These are phyloP conservation scores for Exobasidium rhododendri DNA, from an alignment of 1,284 basidiomycete species.

Conservation along the genomic window DNA sequence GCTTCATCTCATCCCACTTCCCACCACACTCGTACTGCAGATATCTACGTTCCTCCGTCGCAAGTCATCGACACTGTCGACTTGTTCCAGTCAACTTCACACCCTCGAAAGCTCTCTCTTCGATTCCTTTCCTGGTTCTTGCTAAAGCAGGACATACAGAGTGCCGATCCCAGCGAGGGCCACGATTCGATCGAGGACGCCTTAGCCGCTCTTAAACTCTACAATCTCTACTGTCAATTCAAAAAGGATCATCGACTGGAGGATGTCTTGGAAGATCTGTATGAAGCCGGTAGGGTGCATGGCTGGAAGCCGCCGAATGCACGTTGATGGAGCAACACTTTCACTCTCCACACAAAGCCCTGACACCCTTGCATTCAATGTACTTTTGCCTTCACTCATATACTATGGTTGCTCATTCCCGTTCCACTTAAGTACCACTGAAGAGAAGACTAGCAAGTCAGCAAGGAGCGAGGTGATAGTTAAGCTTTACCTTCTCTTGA, in stretches of 20 bases:
- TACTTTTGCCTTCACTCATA: no score
- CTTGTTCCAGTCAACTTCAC: conserved; percentile 76
- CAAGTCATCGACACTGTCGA: conserved; percentile 97
- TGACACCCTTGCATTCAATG: no score
- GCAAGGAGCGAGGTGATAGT: no score
- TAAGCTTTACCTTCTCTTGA: no score
- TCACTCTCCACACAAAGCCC: no score
- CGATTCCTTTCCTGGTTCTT: conserved; percentile 92
- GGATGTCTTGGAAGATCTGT: conserved; percentile 74
- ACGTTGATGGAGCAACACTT: neutral
- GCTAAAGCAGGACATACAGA: conserved; percentile 82
- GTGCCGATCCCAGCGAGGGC: conserved; percentile 44
- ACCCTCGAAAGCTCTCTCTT: conserved; percentile 84
- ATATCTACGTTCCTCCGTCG: conserved; percentile 89
- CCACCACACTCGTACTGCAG: conserved; percentile 60
- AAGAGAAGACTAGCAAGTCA: no score
- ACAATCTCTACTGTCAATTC: conserved; percentile 76
- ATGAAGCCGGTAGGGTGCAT: conserved; percentile 57
- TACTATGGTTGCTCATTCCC: no score
- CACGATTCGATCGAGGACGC: conserved; percentile 95
- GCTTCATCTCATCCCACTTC: no score
- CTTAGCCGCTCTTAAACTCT: conserved; percentile 78
- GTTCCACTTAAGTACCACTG: no score
- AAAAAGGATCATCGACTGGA: conserved; percentile 77
- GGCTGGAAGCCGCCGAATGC: conserved; percentile 9